These are phyloP conservation scores for Fusarium protoensiforme DNA, from an alignment of 2,329 filamentous ascomycete species.

Conservation along the genomic window DNA sequence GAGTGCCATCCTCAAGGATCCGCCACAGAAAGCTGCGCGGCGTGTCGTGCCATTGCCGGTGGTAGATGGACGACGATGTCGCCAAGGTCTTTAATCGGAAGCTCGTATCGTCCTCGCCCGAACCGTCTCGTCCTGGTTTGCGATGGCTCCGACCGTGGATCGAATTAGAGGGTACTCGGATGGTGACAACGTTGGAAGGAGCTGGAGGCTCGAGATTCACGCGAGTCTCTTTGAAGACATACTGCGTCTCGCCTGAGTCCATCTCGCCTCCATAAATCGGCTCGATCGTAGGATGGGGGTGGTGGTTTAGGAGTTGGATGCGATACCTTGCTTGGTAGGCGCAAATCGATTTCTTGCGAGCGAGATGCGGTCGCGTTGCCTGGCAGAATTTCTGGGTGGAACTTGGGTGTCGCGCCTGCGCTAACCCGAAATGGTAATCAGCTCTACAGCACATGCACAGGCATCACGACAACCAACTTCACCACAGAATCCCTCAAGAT, in stretches of 20 bases:
- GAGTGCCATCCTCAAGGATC: conserved; percentile 80
- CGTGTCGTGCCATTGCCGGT: conserved; percentile 78
- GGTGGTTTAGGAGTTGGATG: conserved; percentile 23
- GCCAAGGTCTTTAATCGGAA: conserved; percentile 82
- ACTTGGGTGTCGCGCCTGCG: conserved; percentile 40
- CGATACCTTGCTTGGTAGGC: conserved; percentile 26
- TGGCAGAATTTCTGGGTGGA: conserved; percentile 48
- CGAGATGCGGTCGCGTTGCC: conserved; percentile 45
- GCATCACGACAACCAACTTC: background rate
- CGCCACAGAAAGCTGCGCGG: conserved; percentile 94
- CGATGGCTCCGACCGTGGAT: conserved; percentile 57
- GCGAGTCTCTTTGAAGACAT: conserved; percentile 87
- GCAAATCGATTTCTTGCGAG: conserved; percentile 40
- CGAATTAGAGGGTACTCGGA: conserved; percentile 71
- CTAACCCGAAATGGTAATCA: conserved; percentile 52
- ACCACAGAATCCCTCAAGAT: background rate
- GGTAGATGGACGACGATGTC: conserved; percentile 83
- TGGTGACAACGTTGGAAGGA: conserved; percentile 75
- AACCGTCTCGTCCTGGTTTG: conserved; percentile 48
- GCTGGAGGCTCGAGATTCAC: conserved; percentile 82
- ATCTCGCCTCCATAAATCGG: conserved; percentile 73
- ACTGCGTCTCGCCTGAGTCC: conserved; percentile 70
- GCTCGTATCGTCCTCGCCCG: conserved; percentile 74
- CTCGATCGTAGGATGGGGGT: conserved; percentile 28
- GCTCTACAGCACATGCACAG: conserved; percentile 36